Evolutionary conservation across 768 basidiomycete species (phyloP).

Genomic region (Lactifluus hygrophoroides): DNA sequence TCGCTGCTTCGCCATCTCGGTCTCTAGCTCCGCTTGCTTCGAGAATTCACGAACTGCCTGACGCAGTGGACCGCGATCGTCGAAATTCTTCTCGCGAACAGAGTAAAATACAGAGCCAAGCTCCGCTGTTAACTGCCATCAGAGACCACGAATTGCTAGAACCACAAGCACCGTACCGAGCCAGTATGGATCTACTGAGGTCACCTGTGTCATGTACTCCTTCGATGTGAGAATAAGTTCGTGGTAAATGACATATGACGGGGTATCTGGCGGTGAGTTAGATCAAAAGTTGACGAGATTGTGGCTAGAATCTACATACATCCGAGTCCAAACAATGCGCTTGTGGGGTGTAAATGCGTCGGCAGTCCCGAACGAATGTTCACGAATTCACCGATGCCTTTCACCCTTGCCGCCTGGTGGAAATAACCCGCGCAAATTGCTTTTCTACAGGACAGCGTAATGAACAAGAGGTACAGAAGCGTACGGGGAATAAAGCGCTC

Average conservation of each 20-base stretch:
- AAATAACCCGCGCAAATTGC: slow-evolving; percentile 97
- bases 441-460: slow-evolving; percentile 48
- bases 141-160: background rate
- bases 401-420: slow-evolving; percentile 96
- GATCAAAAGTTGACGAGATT: background rate
- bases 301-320: slow-evolving; percentile 42
- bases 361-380: slow-evolving; percentile 93
- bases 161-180: slow-evolving; percentile 45
- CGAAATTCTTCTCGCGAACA: slow-evolving; percentile 96
- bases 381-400: slow-evolving; percentile 98
- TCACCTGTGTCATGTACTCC: slow-evolving; percentile 99
- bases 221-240: slow-evolving; percentile 93
- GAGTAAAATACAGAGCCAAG: slow-evolving; percentile 96
- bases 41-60: slow-evolving; percentile 87
- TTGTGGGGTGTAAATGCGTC: slow-evolving; percentile 94
- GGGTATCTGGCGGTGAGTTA: slow-evolving; percentile 55
- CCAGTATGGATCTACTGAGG: slow-evolving; percentile 96
- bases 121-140: slow-evolving; percentile 49
- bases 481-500: slow-evolving; percentile 17
- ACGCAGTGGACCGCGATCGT: slow-evolving; percentile 70
- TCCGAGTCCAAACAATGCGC: slow-evolving; percentile 91
- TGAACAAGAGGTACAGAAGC: background rate
- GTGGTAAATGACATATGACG: slow-evolving; percentile 95
- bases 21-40: slow-evolving; percentile 83
- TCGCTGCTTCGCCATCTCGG: slow-evolving; percentile 78